phyloP scores from a whole-genome alignment of 208 protist genomes.

The Trypanosomatidae sp. region DNA sequence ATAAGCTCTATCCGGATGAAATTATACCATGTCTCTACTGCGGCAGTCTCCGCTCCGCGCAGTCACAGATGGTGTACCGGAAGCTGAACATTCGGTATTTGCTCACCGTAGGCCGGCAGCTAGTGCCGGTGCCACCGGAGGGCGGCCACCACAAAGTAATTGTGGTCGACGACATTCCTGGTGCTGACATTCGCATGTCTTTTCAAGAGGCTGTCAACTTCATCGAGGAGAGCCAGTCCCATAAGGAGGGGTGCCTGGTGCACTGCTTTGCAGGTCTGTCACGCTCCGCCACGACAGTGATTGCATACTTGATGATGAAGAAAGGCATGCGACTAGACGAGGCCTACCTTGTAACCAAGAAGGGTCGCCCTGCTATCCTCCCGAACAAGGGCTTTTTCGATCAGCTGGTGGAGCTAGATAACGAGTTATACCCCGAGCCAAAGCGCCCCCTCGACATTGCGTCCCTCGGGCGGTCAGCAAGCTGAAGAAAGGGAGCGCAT shows the following conservation, averaged over 20 bases:
- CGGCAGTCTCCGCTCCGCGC: constrained; percentile 81
- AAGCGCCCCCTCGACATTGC: constrained; percentile 53
- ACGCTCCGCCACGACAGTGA: constrained; percentile 86
- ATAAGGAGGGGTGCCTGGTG: constrained; percentile 67
- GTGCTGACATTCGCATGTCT: constrained; percentile 72
- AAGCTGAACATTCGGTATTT: constrained; percentile 80
- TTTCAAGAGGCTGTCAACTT: constrained; percentile 76
- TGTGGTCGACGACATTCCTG: constrained; percentile 86
- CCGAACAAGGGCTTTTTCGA: constrained; percentile 86
- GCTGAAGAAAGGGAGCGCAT: not conserved
- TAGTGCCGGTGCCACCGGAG: constrained; percentile 69
- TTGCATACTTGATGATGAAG: constrained; percentile 88
- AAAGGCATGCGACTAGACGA: constrained; percentile 87
- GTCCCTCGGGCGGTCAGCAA: constrained; percentile 38
- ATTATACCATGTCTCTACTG: constrained; percentile 84
- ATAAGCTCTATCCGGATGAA: constrained; percentile 91
- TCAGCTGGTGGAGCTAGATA: constrained; percentile 73
- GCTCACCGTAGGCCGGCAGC: constrained; percentile 79
- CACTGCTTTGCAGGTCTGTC: constrained; percentile 92
- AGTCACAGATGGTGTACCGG: constrained; percentile 86
- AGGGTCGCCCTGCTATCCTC: constrained; percentile 74
- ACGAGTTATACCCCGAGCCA: constrained; percentile 52
- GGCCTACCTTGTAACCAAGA: constrained; percentile 73
- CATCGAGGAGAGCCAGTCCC: constrained; percentile 71
- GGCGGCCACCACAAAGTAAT: constrained; percentile 68